Evolutionary conservation across 164 flowering plant genomes (phyloP), one percentile per base, ranked within the genome.

Genomic region (Vitis rupestris): DNA sequence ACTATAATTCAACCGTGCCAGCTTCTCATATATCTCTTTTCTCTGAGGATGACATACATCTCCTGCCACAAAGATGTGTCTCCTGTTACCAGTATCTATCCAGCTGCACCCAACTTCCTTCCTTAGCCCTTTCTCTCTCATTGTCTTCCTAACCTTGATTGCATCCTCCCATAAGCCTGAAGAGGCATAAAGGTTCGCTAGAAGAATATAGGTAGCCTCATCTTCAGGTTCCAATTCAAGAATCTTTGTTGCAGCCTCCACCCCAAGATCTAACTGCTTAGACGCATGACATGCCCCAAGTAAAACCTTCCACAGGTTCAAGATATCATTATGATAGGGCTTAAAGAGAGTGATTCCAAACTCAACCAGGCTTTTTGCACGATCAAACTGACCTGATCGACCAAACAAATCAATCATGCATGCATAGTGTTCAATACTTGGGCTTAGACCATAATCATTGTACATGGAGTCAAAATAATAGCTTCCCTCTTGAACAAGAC

Each of bases 271-370:
- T 10, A 81, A 74, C 59, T 81, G 68, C 68, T 76, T 72, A 59
- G 76, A 74, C 29, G 75, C 76, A 74, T 74, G 79, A 62, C 84
- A 79, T 15, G 80, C 78, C 47, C 84, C 82, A 65, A 81, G 84
- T 48, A 81, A 57, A 55, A 72, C 82, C 64, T 51, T 79, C 82
- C 78, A 79, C 44, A 79, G 57, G 23, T 50, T 70, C 70, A 73
- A 62, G 37, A 63, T 52, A 59, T 61, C 61, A 61, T 31, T 61
- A 49, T 70, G 61, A n/a, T 63, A 2, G n/a, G 60, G 31, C 49
- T 63, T 12, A 59, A 77, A 61, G 23, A 19, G 60, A 72, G 67
- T 59, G 60, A 53, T 23, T 1, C 71, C 82, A 9, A 66, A 48
- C 52, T 70, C 66, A n/a, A 70, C 65, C 30, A 69, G 50, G 17